Evolutionary conservation across 257 asterid species (phyloP).

Genomic region (Rubia yunnanensis): DNA sequence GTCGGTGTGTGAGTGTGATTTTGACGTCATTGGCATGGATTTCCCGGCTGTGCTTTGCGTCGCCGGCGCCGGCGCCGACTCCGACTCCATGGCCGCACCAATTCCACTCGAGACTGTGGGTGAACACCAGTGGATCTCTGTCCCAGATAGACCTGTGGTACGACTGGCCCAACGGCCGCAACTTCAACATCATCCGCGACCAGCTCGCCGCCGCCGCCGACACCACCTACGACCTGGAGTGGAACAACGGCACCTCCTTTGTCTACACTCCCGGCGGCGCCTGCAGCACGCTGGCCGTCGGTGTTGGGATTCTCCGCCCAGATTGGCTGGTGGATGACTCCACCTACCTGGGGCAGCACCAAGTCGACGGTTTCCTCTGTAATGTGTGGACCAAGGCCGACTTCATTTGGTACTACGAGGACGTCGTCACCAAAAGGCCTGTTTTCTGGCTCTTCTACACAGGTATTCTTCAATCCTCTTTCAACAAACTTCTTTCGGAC

Average conservation of each 20-base stretch:
- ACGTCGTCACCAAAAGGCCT: slow-evolving; percentile 57
- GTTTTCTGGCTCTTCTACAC: slow-evolving; percentile 68
- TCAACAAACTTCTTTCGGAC: too few species aligned
- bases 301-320: slow-evolving; percentile 67
- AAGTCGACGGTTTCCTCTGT: slow-evolving; percentile 58
- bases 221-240: slow-evolving; percentile 46
- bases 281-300: slow-evolving; percentile 45
- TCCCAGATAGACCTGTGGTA: slow-evolving; percentile 71
- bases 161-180: slow-evolving; percentile 87
- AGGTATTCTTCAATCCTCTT: slow-evolving; percentile 31
- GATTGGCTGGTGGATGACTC: slow-evolving; percentile 80
- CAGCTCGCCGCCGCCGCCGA: slow-evolving; percentile 37
- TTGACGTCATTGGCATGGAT: background rate
- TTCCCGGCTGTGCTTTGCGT: background rate
- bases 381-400: slow-evolving; percentile 65
- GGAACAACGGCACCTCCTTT: slow-evolving; percentile 67
- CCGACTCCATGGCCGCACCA: slow-evolving; percentile 76
- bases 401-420: slow-evolving; percentile 73
- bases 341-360: slow-evolving; percentile 49
- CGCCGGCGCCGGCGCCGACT: slow-evolving; percentile 21
- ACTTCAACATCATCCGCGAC: slow-evolving; percentile 62
- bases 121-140: slow-evolving; percentile 48
- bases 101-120: slow-evolving; percentile 63
- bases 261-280: slow-evolving; percentile 29
- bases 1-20: background rate